Conservation (phyloP, 2,329 filamentous ascomycete species). For the Beauveria sp. region DNA sequence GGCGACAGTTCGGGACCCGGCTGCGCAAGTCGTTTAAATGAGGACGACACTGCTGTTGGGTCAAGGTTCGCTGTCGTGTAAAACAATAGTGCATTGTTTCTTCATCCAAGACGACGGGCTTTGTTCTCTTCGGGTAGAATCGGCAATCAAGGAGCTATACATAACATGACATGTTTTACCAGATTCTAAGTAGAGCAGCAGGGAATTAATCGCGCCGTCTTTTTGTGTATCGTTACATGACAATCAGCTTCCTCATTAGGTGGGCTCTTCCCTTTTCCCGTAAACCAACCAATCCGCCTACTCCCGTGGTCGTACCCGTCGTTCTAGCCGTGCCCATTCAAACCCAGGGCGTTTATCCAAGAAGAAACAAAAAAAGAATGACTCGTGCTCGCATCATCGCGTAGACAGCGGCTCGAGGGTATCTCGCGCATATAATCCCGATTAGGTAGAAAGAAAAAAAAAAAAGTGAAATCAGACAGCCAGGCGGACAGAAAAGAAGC, state of each 20-base stretch:
- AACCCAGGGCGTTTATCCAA: conserved; percentile 2
- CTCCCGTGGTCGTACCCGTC: background rate
- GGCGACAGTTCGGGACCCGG: conserved; percentile 14
- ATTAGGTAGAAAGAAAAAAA: background rate
- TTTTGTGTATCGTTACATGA: background rate
- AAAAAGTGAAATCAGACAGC: background rate
- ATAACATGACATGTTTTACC: background rate
- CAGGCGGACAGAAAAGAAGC: background rate
- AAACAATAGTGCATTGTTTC: background rate
- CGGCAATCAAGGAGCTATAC: background rate
- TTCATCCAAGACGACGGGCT: too few species aligned
- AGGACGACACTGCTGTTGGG: too few species aligned
- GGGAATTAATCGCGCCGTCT: background rate
- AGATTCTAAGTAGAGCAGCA: background rate
- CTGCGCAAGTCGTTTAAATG: conserved; percentile 7
- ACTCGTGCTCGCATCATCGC: background rate
- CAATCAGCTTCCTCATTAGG: conserved; percentile 1
- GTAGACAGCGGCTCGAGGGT: conserved; percentile 9
- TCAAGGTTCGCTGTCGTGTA: background rate
- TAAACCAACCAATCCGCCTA: background rate
- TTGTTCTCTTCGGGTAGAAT: too few species aligned
- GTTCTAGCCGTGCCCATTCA: background rate
- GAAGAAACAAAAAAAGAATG: background rate
- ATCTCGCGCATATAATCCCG: conserved; percentile 8
- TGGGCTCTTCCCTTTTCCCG: background rate